A percentile compares a stretch with the other conserved stretches of the same genome.
These are phyloP conservation scores for Heracleum sosnowskyi DNA, from an alignment of 129 eudicot species.

Conservation along the genomic window DNA sequence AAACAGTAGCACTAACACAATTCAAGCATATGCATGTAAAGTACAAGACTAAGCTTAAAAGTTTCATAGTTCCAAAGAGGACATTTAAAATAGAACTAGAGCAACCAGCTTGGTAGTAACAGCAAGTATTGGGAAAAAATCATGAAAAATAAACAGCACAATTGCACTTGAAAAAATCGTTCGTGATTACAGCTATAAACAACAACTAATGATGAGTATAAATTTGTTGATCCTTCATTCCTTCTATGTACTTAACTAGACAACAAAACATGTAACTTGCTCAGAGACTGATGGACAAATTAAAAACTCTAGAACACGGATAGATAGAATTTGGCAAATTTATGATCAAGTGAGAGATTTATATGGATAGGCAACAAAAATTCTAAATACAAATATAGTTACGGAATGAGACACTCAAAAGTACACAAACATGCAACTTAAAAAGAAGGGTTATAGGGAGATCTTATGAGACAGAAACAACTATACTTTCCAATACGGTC, in stretches of 20 bases:
- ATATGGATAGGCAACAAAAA: neutral
- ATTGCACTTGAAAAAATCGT: neutral
- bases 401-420: too few species aligned
- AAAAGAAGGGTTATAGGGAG: neutral
- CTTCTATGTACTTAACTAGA: neutral
- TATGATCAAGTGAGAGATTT: neutral
- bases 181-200: neutral
- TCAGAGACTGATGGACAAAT: neutral
- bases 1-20: slow-evolving; percentile 57
- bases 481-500: too few species aligned
- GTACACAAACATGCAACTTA: neutral
- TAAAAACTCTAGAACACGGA: neutral
- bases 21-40: slow-evolving; percentile 1
- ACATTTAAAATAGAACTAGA: neutral
- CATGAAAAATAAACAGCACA: neutral
- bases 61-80: neutral
- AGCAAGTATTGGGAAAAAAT: neutral
- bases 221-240: neutral
- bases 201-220: neutral
- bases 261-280: neutral
- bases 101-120: neutral
- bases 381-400: neutral
- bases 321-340: neutral
- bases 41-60: neutral
- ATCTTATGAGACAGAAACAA: neutral